A percentile compares a stretch with the other conserved stretches of the same genome.
Evolutionary conservation across 306 rosid species (phyloP).

Genomic region (Vicia faba): DNA sequence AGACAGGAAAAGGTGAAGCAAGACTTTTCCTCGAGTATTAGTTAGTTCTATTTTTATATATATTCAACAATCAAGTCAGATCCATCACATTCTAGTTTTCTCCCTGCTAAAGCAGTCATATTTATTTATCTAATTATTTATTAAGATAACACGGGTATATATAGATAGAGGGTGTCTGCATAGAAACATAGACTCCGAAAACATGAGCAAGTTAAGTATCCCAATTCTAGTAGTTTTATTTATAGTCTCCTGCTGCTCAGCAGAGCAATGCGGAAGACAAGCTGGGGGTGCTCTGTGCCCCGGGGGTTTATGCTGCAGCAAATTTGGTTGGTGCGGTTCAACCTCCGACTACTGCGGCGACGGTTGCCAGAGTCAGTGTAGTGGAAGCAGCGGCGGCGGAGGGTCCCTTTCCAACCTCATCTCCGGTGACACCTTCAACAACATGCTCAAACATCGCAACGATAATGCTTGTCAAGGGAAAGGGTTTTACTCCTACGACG

Average conservation of each 20-base stretch:
- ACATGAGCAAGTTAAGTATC: not conserved
- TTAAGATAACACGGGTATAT: too few relatives aligned
- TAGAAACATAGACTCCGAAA: too few relatives aligned
- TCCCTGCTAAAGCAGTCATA: too few relatives aligned
- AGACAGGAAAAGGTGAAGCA: too few relatives aligned
- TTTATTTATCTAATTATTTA: too few relatives aligned
- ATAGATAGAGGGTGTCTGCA: too few relatives aligned
- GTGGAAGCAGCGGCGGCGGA: not conserved
- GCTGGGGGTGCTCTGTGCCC: conserved; percentile 55
- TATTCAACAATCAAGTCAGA: too few relatives aligned
- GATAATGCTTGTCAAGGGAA: conserved; percentile 37
- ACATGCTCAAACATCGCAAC: conserved; percentile 51
- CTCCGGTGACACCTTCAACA: conserved; percentile 41
- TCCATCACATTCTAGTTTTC: too few relatives aligned
- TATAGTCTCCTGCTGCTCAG: not conserved
- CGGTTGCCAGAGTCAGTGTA: conserved; percentile 58
- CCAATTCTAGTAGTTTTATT: not conserved
- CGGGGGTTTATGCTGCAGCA: conserved; percentile 56
- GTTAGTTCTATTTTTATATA: too few relatives aligned
- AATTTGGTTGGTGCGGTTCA: conserved; percentile 58
- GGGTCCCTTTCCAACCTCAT: conserved; percentile 39
- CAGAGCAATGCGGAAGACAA: conserved; percentile 46
- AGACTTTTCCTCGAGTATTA: too few relatives aligned
- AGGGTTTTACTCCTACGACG: conserved; percentile 63
- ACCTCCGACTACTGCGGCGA: conserved; percentile 23